Base-by-base conservation (phyloP, 2,329 filamentous ascomycete species). In the Hirsutella rhossiliensis region DNA sequence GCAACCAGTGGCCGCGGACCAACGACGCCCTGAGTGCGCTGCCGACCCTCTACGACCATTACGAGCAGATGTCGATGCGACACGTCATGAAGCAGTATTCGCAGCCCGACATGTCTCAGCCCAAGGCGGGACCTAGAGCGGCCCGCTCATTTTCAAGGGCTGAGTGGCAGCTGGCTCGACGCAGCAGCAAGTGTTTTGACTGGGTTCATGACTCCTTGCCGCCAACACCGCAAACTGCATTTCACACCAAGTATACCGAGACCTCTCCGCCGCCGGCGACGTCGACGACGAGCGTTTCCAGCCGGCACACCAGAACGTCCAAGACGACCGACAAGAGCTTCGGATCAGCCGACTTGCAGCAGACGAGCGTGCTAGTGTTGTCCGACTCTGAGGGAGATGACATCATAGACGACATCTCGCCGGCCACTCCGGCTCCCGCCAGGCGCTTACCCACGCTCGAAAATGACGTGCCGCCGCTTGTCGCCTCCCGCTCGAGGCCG, bases 21-120 rank as follows among this genome's bases (percentile, higher is more conserved):
- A 51, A 41, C 18, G 42, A 41, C 19, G 38, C 60, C 59, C 52
- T 63, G 3, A 57, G 61, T 15, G 68, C 67, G 3, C 55, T 76
- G 19, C 64, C 72, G 38, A 69, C 69, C 43, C 60, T 79, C 3
- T 78, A 78, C 52, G 63, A 75, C 44, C 73, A 78, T 52, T 78
- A 79, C 52, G 75, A 78, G 54, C 67, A 75, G 50, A 71, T 71
- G 63, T 70, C 72, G 0, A 69, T 74, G 45, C 67, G 67, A 13
- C 58, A 71, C 34, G 57, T 68, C 3, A 55, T 65, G 34, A 54
- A 58, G 17, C 52, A 57, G 23, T 50, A 54, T 12, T 44, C 48
- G 7, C 48, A 49, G 5, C 11, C 47, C 19, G 23, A 48, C 9
- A 37, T 43, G 13, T n/a, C 13, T 5, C 36, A 18, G 37, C 18